A percentile compares a stretch with the other conserved stretches of the same genome.
phyloP scores from a whole-genome alignment of 768 basidiomycete genomes.

The Crucibulum laeve region DNA sequence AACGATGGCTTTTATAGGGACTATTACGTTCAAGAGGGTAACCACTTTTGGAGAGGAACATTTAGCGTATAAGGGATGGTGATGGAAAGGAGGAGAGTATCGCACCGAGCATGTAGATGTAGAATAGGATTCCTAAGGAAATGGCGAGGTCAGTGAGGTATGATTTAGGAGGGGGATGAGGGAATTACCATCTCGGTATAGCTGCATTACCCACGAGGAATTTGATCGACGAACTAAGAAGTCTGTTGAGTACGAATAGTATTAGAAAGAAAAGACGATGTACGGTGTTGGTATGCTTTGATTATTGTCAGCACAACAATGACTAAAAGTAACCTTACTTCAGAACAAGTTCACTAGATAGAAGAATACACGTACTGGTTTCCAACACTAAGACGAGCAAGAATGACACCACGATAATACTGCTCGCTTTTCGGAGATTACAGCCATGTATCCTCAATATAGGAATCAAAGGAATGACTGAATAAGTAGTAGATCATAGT shows the following conservation, averaged over 20 bases:
- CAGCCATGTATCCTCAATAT: not conserved
- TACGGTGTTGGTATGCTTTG: conserved; percentile 7
- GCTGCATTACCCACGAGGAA: conserved; percentile 11
- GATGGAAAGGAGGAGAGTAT: not conserved
- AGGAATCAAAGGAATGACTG: not conserved
- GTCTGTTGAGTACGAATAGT: not conserved
- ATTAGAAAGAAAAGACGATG: not conserved
- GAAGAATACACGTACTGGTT: conserved; percentile 4
- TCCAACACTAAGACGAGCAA: conserved; percentile 6
- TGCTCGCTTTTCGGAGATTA: not conserved
- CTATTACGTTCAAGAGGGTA: conserved; percentile 10
- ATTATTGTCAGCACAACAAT: conserved; percentile 4
- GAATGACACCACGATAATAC: not conserved
- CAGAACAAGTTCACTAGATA: conserved; percentile 2
- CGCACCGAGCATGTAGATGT: conserved; percentile 11
- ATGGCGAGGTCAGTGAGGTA: not conserved
- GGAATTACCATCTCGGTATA: conserved; percentile 12
- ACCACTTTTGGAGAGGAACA: conserved; percentile 7
- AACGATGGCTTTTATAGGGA: too few species aligned
- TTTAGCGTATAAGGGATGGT: not conserved
- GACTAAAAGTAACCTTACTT: conserved; percentile 2
- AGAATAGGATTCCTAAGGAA: conserved; percentile 4
- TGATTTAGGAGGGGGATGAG: not conserved
- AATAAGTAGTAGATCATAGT: not conserved
- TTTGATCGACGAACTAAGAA: conserved; percentile 1